Evolutionary conservation across 805 yeast genomes (phyloP).

Genomic region (Danielia oregonensis): DNA sequence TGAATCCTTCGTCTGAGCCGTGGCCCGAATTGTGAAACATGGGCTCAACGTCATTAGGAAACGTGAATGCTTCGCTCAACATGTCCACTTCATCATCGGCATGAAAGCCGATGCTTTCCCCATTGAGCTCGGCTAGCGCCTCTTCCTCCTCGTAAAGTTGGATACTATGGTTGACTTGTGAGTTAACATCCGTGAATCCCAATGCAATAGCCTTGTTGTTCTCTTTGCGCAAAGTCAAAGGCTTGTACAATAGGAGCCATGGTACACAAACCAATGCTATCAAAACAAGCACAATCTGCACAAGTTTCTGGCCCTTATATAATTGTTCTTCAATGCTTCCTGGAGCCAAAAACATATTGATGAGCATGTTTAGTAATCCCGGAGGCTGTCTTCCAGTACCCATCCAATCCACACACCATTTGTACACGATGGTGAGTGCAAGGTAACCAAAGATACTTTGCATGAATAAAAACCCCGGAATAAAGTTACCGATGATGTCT

Average conservation of each 20-base stretch:
- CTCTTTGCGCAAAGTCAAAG: constrained; percentile 43
- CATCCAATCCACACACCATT: constrained; percentile 73
- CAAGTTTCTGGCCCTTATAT: constrained; percentile 59
- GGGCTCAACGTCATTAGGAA: constrained; percentile 39
- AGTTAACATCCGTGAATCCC: constrained; percentile 37
- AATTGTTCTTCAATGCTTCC: constrained; percentile 64
- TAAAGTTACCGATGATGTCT: constrained; percentile 68
- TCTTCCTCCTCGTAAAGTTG: constrained; percentile 42
- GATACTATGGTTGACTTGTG: constrained; percentile 24
- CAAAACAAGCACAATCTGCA: constrained; percentile 55
- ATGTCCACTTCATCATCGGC: constrained; percentile 14
- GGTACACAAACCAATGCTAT: constrained; percentile 70
- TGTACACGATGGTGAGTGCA: constrained; percentile 62
- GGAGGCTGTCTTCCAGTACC: constrained; percentile 63
- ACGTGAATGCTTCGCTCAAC: constrained; percentile 16
- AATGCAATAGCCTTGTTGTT: constrained; percentile 27
- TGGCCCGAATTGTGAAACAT: constrained; percentile 25
- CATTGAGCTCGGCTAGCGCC: constrained; percentile 10
- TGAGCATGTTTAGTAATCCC: constrained; percentile 68
- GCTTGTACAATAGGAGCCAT: constrained; percentile 66
- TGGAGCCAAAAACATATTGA: constrained; percentile 72
- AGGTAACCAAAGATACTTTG: constrained; percentile 73
- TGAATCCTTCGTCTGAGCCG: constrained; percentile 39
- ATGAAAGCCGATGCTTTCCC: background rate
- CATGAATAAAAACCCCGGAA: constrained; percentile 74